A percentile compares a stretch with the other conserved stretches of the same genome.
Conservation (phyloP, 2,329 filamentous ascomycete genomes). For the Arthroderma sp. region DNA sequence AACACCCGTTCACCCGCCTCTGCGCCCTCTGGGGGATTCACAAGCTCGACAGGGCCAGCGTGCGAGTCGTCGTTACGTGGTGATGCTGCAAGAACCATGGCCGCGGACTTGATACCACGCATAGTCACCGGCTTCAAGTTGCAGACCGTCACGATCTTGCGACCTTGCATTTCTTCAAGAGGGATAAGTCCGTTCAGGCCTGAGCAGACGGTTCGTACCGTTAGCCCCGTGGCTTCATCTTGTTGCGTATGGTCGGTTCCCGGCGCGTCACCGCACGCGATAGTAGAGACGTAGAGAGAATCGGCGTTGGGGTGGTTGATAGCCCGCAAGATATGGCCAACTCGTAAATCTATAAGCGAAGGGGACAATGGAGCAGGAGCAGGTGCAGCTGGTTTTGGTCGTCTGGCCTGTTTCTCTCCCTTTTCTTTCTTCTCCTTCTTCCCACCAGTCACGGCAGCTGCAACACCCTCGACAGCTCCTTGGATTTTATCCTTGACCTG, state of each 20-base stretch:
- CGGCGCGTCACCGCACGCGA: conserved; percentile 79
- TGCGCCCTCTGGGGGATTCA: conserved; percentile 63
- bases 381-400: conserved; percentile 50
- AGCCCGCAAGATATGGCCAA: conserved; percentile 94
- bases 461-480: conserved; percentile 35
- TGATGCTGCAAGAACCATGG: conserved; percentile 93
- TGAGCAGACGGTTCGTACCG: conserved; percentile 91
- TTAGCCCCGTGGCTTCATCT: conserved; percentile 73
- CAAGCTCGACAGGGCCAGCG: conserved; percentile 83
- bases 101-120: conserved; percentile 68
- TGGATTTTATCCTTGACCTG: conserved; percentile 36
- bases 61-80: conserved; percentile 73
- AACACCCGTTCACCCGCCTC: conserved; percentile 76
- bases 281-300: conserved; percentile 87
- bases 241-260: conserved; percentile 70
- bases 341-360: conserved; percentile 79
- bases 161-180: conserved; percentile 89
- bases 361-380: conserved; percentile 68
- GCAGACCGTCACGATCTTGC: conserved; percentile 89
- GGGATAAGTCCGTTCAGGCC: conserved; percentile 88
- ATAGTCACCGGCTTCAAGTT: conserved; percentile 99
- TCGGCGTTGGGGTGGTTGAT: conserved; percentile 94
- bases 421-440: conserved; percentile 55
- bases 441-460: conserved; percentile 14
- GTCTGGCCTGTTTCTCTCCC: conserved; percentile 76